Conservation (phyloP, 176 grass and related monocot genomes). For the Leersia perrieri region DNA sequence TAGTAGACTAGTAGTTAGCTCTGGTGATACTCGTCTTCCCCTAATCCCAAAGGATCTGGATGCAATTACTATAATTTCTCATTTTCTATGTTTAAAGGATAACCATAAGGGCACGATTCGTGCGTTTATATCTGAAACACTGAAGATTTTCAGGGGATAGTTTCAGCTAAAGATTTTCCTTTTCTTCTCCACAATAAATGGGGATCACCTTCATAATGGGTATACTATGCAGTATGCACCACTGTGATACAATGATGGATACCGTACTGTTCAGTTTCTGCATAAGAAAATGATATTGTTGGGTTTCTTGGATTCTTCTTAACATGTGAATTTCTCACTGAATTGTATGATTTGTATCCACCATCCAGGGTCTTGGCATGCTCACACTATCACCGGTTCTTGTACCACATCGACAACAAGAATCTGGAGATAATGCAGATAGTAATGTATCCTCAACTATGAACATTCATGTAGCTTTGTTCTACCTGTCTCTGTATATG, state of each 20-base stretch:
- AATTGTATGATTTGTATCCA: neutral
- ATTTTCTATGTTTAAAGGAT: neutral
- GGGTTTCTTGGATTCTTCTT: neutral
- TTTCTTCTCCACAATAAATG: neutral
- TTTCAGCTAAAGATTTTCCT: neutral
- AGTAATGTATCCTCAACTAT: neutral
- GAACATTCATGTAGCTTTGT: constrained; percentile 29
- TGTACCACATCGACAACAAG: constrained; percentile 15
- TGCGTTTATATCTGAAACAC: neutral
- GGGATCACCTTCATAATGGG: neutral
- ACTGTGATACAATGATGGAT: neutral
- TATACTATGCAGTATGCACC: neutral
- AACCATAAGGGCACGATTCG: neutral
- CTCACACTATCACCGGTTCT: constrained; percentile 43
- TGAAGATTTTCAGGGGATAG: neutral
- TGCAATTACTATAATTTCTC: neutral
- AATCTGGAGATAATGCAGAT: neutral
- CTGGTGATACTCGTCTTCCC: too few relatives aligned
- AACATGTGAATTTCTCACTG: neutral
- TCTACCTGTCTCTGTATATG: constrained; percentile 53
- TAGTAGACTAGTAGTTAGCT: neutral
- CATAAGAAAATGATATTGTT: neutral
- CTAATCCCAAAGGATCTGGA: neutral
- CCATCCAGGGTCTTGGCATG: constrained; percentile 50
- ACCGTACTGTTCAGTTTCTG: neutral